Evolutionary conservation across 1,139 yeast genomes (phyloP).

Genomic region (Sugiyamaella pinicola): DNA sequence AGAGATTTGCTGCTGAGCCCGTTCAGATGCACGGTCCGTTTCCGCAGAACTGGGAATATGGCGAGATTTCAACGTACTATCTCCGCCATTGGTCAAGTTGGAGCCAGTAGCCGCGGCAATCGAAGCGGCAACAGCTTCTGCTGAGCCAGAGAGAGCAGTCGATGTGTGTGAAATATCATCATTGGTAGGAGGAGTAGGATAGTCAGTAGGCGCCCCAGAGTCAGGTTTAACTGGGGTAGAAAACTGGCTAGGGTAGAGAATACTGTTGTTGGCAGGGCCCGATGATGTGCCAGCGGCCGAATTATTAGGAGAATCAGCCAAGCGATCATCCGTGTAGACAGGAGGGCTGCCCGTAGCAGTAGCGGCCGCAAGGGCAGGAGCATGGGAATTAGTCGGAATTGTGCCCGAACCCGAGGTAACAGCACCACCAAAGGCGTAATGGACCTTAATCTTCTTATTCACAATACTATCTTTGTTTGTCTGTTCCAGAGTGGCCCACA

Average conservation of each 20-base stretch:
- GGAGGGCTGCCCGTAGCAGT: conserved; percentile 31
- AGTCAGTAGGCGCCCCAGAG: background rate
- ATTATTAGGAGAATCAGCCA: too few relatives aligned
- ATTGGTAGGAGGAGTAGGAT: background rate
- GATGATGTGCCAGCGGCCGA: conserved; percentile 24
- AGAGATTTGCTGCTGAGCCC: conserved; percentile 32
- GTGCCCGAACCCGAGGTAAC: conserved; percentile 10
- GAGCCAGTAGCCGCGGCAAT: conserved; percentile 12
- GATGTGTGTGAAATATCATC: background rate
- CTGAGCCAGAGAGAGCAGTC: conserved; percentile 3
- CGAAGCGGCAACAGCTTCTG: conserved; percentile 15
- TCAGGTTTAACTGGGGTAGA: conserved; percentile 10
- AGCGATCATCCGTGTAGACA: too few relatives aligned
- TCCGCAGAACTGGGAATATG: conserved; percentile 10
- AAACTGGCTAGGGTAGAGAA: conserved; percentile 12
- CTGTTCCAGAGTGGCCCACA: conserved; percentile 73
- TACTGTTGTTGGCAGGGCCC: conserved; percentile 2
- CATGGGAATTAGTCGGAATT: conserved; percentile 21
- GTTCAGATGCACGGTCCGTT: conserved; percentile 22
- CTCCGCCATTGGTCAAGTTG: conserved; percentile 7
- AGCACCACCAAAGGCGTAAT: conserved; percentile 45
- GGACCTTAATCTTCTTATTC: conserved; percentile 79
- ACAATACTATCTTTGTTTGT: conserved; percentile 60
- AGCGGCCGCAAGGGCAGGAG: conserved; percentile 21
- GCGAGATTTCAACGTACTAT: conserved; percentile 4